phyloP scores from a whole-genome alignment of 106 monocot genomes.

The Acorus calamus region DNA sequence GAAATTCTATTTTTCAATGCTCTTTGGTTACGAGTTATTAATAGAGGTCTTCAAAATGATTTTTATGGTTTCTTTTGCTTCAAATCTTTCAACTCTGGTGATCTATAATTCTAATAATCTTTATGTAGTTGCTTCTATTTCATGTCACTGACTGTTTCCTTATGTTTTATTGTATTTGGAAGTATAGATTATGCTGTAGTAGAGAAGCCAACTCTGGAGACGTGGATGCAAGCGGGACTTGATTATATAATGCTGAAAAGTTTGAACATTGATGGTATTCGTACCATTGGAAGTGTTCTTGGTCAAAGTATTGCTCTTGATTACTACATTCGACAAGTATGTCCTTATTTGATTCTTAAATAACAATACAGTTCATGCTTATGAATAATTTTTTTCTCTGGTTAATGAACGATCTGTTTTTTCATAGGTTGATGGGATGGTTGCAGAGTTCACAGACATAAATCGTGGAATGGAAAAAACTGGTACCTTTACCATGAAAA shows the following conservation, averaged over 20 bases:
- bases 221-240: constrained; percentile 88
- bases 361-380: too few relatives aligned
- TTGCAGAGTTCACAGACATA: constrained; percentile 77
- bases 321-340: constrained; percentile 68
- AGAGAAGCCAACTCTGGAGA: constrained; percentile 60
- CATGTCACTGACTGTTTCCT: too few relatives aligned
- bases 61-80: too few relatives aligned
- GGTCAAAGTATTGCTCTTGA: constrained; percentile 85
- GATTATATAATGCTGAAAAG: constrained; percentile 63
- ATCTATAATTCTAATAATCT: too few relatives aligned
- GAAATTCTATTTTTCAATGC: constrained; percentile 1
- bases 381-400: too few relatives aligned
- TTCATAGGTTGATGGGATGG: constrained; percentile 82
- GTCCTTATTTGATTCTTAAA: background rate
- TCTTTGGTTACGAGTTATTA: too few relatives aligned
- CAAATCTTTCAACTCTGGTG: too few relatives aligned
- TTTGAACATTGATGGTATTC: constrained; percentile 75
- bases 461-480: constrained; percentile 81
- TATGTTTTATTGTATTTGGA: too few relatives aligned
- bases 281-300: constrained; percentile 80
- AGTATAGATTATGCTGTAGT: constrained; percentile 68
- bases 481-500: constrained; percentile 80
- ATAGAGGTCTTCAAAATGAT: too few relatives aligned
- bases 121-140: too few relatives aligned
- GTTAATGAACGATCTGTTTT: constrained; percentile 3